Evolutionary conservation across 2,329 filamentous ascomycete species (phyloP), one percentile per base, ranked within the genome.

Genomic region (Claviceps spartinae): DNA sequence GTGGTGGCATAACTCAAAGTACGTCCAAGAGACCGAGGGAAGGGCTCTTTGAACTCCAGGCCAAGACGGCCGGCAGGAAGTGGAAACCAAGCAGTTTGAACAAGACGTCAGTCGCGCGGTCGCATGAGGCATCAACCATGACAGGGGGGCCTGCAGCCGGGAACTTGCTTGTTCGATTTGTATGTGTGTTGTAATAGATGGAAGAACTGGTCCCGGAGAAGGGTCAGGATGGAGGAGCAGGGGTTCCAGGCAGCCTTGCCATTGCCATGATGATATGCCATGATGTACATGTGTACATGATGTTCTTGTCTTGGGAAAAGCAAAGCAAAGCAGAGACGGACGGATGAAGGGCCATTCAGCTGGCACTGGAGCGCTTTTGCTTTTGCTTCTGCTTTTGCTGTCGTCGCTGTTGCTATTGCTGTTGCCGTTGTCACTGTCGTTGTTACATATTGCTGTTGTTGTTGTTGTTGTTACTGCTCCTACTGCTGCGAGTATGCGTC

Each of bases 81-180:
- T 42, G 52, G 52, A 49, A 51, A 51, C 52, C 4, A 18, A 18
- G 2, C 40, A 48, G 18, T 24, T 44, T 49, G 45, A 51, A n/a
- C 43, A 48, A 49, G 45, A 54, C 52, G 52, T 53, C 48, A 53
- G 48, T 53, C 48, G 47, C 48, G 47, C 46, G 36, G 48, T 53
- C 52, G 48, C 34, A 54, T 51, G 55, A 53, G 55, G 55, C 52
- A 56, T 50, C 55, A 51, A 56, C 48, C 51, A 48, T 22, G 52
- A 43, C 55, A 54, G 46, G 54, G 53, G 51, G 41, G 62, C 60
- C 60, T 60, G 58, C 60, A 60, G 60, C 57, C 54, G 60, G 61
- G 61, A 60, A 51, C 54, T 58, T 61, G 59, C 60, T 59, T 61
- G 54, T 54, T 51, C 45, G 52, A 46, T 51, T 47, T 53, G 44